Evolutionary conservation across 2,329 filamentous ascomycete species (phyloP).

Genomic region (Alternaria ventricosa): DNA sequence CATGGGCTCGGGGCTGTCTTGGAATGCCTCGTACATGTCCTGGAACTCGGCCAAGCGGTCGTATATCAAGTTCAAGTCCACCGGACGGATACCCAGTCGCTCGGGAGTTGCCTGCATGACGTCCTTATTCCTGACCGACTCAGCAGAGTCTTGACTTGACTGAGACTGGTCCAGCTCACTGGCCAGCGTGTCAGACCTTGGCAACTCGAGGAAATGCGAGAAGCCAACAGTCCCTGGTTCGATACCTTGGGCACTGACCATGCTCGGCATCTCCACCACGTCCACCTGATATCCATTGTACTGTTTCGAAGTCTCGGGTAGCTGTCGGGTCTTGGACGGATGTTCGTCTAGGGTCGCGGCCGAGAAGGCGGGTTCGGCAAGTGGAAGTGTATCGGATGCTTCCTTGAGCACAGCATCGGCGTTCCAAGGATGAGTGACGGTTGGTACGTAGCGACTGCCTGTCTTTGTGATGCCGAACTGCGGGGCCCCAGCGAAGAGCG

Average conservation of each 20-base stretch:
- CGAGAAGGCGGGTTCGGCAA: conserved; percentile 47
- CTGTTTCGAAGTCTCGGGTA: conserved; percentile 18
- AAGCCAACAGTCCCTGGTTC: conserved; percentile 76
- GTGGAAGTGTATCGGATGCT: conserved; percentile 59
- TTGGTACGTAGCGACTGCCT: conserved; percentile 67
- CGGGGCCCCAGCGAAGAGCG: conserved; percentile 77
- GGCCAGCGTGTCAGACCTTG: conserved; percentile 66
- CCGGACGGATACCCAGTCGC: conserved; percentile 46
- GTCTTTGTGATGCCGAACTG: conserved; percentile 71
- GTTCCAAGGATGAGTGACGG: conserved; percentile 72
- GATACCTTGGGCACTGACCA: conserved; percentile 74
- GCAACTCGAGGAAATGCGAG: conserved; percentile 70
- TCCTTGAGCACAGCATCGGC: conserved; percentile 65
- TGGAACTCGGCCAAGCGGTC: conserved; percentile 48
- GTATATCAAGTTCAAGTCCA: conserved; percentile 41
- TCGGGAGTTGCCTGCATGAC: conserved; percentile 46
- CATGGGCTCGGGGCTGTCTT: conserved; percentile 62
- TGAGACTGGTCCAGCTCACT: conserved; percentile 62
- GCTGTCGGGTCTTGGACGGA: conserved; percentile 15
- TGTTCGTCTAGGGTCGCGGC: conserved; percentile 40
- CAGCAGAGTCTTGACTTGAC: conserved; percentile 35
- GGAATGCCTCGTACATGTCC: conserved; percentile 62
- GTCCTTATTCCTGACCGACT: conserved; percentile 54
- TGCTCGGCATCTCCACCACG: conserved; percentile 67
- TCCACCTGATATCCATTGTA: conserved; percentile 42